Evolutionary conservation across 495 filamentous ascomycete species (phyloP), one percentile per base, ranked within the genome.

Genomic region (Letharia columbiana): DNA sequence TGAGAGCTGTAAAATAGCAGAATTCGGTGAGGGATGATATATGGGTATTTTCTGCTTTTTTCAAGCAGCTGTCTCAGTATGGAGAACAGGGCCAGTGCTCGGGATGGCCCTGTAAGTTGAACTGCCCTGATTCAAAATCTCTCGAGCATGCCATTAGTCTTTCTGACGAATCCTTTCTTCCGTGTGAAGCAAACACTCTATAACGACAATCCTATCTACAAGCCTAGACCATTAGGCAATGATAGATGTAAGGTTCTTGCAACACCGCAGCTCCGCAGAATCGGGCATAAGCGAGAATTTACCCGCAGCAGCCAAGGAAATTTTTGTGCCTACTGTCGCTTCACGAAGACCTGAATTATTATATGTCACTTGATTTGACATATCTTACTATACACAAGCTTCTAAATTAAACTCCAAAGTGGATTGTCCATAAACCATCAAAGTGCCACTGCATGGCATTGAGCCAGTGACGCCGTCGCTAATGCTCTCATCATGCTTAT

Each of bases 401-500:
- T 10, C 2, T 47, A 28, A 12, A 28, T 18, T 7, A 20, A 20
- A 45, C 40, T 47, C 39, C 39, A 35, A 47, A 47, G 40, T 61
- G 60, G 40, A 61, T 61, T 47, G 11, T 63, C 42, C 20, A 23
- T 23, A 20, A 23, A 0, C 33, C 9, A 9, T 18, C 35, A 39
- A 39, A 28, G 1, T 49, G 33, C 49, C 20, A 31, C 12, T 41
- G 11, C 35, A 17, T 18, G 23, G 23, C 2, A 23, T 28, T 37
- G n/a, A n/a, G 11, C 12, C 63, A 23, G 17, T 37, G 45, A 61
- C 64, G 57, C 58, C 64, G 50, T 18, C 54, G 61, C 52, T 68
- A 52, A 67, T 67, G 60, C 54, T 56, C 35, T 56, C 37, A 41
- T 17, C 41, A 39, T 62, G 63, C 49, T 52, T 52, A 47, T 60